These are phyloP conservation scores for Sporisorium scitamineum DNA, from an alignment of 1,284 basidiomycete genomes.

Conservation along the genomic window DNA sequence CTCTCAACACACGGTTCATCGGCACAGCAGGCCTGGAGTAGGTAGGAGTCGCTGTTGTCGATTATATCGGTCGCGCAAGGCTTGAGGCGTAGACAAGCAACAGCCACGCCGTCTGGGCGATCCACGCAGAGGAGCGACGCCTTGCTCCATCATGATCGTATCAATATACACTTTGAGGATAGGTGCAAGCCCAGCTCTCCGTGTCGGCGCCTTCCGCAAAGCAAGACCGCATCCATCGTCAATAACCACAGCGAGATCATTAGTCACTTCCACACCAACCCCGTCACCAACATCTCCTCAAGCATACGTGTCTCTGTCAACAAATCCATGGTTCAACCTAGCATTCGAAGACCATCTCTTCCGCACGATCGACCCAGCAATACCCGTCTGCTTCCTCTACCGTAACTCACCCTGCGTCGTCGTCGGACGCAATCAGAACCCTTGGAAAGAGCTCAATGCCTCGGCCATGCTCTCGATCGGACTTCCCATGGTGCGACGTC, in stretches of 20 bases:
- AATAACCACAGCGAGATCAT: background rate
- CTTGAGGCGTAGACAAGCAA: background rate
- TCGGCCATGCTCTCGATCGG: conserved; percentile 72
- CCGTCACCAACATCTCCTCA: conserved; percentile 13
- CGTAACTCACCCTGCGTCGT: conserved; percentile 90
- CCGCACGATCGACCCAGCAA: conserved; percentile 24
- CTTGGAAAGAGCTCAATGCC: conserved; percentile 95
- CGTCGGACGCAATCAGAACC: conserved; percentile 96
- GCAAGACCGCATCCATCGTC: background rate
- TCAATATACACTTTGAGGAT: background rate
- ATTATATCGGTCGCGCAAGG: background rate
- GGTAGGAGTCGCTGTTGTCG: background rate
- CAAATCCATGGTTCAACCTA: conserved; percentile 91
- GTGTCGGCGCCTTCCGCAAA: background rate
- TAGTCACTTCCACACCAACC: background rate
- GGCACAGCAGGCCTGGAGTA: background rate
- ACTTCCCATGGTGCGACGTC: conserved; percentile 84
- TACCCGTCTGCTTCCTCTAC: conserved; percentile 82
- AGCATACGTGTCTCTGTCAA: conserved; percentile 84
- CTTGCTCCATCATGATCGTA: background rate
- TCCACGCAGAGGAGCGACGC: background rate
- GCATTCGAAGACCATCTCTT: conserved; percentile 80
- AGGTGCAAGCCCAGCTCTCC: background rate
- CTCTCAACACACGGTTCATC: background rate
- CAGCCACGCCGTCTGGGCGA: background rate